Conservation (phyloP, 2,329 filamentous ascomycete genomes). For the Xenosphaeropsis pyriputrescens region DNA sequence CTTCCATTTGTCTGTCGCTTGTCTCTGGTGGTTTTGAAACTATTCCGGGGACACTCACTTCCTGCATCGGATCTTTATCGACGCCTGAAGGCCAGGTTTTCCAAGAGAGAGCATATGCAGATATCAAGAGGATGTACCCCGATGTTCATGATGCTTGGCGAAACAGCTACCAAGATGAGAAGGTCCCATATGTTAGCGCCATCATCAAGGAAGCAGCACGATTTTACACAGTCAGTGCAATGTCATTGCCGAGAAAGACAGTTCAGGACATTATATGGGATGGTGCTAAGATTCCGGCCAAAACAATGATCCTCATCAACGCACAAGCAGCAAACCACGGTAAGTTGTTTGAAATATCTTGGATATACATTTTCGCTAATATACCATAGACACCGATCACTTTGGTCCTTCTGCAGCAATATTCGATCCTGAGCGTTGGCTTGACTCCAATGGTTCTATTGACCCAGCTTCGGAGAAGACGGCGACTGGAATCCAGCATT, state of each 20-base stretch:
- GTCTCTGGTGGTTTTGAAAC: constrained; percentile 39
- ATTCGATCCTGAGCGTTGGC: constrained; percentile 35
- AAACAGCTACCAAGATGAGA: constrained; percentile 26
- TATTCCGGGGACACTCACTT: constrained; percentile 35
- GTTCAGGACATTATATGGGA: constrained; percentile 34
- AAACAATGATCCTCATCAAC: constrained; percentile 39
- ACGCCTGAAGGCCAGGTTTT: constrained; percentile 31
- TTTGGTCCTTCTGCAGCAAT: constrained; percentile 27
- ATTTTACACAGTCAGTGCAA: constrained; percentile 36
- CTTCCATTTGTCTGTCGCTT: constrained; percentile 34
- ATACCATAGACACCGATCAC: constrained; percentile 26
- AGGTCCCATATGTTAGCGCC: constrained; percentile 29
- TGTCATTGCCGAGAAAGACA: constrained; percentile 35
- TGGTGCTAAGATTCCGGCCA: constrained; percentile 31
- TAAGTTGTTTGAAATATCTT: constrained; percentile 10
- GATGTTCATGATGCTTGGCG: constrained; percentile 30
- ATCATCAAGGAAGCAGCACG: constrained; percentile 36
- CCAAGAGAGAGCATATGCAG: constrained; percentile 35
- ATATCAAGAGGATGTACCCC: constrained; percentile 32
- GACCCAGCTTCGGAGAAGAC: constrained; percentile 19
- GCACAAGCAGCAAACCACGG: constrained; percentile 38
- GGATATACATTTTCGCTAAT: background rate
- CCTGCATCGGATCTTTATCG: constrained; percentile 31
- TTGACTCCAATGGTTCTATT: constrained; percentile 15
- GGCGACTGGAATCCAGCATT: constrained; percentile 20